A percentile compares a stretch with the other conserved stretches of the same genome.
Conservation (phyloP, 352 stramenopile genomes). For the Globisporangium nagaii region DNA sequence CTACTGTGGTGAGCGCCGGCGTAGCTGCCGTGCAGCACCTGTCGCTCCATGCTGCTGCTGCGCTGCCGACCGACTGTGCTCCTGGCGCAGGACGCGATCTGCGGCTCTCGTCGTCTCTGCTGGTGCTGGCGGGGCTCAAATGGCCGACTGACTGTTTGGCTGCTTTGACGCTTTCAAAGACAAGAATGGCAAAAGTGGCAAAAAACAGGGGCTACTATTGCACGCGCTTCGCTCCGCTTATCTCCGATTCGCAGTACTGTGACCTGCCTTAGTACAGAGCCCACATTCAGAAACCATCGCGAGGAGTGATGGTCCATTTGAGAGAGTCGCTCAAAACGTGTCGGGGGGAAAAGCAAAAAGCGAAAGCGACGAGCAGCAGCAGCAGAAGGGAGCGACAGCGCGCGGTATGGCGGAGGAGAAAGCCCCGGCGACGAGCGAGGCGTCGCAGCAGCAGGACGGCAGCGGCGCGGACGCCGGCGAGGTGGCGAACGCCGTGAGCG, state of each 20-base stretch:
- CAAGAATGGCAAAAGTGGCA: neutral
- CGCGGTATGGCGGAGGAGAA: slow-evolving; percentile 19
- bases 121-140: slow-evolving; percentile 1
- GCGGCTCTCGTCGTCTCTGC: neutral
- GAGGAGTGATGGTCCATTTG: neutral
- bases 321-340: too few species aligned
- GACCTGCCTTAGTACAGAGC: neutral
- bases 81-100: too few species aligned
- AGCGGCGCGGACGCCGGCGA: slow-evolving; percentile 9
- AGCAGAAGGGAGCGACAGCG: neutral
- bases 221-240: neutral
- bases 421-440: slow-evolving; percentile 1
- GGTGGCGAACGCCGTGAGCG: slow-evolving; percentile 25
- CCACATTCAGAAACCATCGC: neutral
- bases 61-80: neutral
- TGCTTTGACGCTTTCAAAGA: slow-evolving; percentile 8
- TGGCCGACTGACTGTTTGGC: slow-evolving; percentile 5
- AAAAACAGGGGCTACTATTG: neutral
- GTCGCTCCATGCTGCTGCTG: slow-evolving; percentile 1
- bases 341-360: neutral
- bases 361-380: neutral
- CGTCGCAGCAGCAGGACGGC: slow-evolving; percentile 4
- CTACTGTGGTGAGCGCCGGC: slow-evolving; percentile 2
- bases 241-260: too few species aligned
- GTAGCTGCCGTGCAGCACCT: neutral